These are phyloP conservation scores for Closterium sp. DNA, from an alignment of 139 green algal species.

Conservation along the genomic window DNA sequence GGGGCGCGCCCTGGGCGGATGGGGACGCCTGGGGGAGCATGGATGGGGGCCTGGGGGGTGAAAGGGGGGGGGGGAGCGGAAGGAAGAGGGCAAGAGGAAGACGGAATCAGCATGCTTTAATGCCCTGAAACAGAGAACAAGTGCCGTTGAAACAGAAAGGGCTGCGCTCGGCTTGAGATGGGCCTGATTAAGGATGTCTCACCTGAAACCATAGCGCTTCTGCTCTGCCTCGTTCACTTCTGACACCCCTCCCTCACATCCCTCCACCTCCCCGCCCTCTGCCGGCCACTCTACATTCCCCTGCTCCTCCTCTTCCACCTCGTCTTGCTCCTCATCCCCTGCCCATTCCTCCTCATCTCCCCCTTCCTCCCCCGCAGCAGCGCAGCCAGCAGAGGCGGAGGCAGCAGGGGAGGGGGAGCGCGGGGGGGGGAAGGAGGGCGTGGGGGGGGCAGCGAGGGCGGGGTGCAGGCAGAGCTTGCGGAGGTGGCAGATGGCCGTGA, in stretches of 20 bases:
- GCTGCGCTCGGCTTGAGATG: not conserved
- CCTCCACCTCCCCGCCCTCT: not conserved
- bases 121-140: not conserved
- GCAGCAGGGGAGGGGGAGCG: not conserved
- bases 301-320: not conserved
- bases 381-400: not conserved
- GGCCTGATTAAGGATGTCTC: not conserved
- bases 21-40: not conserved
- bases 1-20: not conserved
- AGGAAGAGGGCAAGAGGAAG: not conserved
- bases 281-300: not conserved
- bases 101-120: not conserved
- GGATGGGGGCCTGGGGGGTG: not conserved
- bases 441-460: slow-evolving; percentile 19
- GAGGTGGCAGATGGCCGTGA: not conserved
- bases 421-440: not conserved
- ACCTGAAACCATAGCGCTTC: not conserved
- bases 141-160: too few relatives aligned
- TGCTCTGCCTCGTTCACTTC: not conserved
- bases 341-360: not conserved
- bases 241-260: not conserved
- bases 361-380: not conserved
- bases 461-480: slow-evolving; percentile 10
- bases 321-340: not conserved
- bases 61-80: not conserved